These are phyloP conservation scores for Madurella fahalii DNA, from an alignment of 2,329 filamentous ascomycete species.

Conservation along the genomic window DNA sequence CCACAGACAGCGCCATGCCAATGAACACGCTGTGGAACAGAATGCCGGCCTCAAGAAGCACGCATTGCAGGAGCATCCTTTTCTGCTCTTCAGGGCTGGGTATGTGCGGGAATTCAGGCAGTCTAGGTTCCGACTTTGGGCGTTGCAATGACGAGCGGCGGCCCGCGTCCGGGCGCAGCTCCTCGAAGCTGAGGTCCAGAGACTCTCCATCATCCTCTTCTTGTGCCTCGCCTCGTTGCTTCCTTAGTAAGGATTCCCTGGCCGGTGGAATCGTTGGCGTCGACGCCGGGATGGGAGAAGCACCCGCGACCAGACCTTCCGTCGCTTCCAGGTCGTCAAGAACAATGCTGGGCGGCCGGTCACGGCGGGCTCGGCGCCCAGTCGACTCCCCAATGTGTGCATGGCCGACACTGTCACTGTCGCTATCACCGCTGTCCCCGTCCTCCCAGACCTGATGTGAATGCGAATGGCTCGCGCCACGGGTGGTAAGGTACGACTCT, in stretches of 20 bases:
- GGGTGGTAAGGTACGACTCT: constrained; percentile 82
- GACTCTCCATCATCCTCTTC: constrained; percentile 47
- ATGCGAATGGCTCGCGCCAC: constrained; percentile 59
- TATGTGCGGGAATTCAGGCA: constrained; percentile 9
- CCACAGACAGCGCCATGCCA: constrained; percentile 79
- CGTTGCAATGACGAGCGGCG: constrained; percentile 28
- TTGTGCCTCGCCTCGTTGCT: constrained; percentile 25
- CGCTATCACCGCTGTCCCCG: constrained; percentile 37
- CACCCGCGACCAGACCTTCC: constrained; percentile 54
- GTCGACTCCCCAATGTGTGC: constrained; percentile 33
- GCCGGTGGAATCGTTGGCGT: constrained; percentile 37
- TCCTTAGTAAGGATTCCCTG: constrained; percentile 24
- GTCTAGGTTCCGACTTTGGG: constrained; percentile 13
- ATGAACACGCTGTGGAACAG: constrained; percentile 84
- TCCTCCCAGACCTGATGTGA: constrained; percentile 52
- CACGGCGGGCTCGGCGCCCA: constrained; percentile 35
- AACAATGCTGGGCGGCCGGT: constrained; percentile 46
- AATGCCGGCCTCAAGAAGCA: constrained; percentile 77
- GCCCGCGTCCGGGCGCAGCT: constrained; percentile 46
- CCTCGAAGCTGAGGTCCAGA: constrained; percentile 55
- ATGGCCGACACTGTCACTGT: constrained; percentile 7
- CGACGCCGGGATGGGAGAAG: constrained; percentile 55
- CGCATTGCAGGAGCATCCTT: constrained; percentile 68
- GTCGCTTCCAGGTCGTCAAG: constrained; percentile 49
- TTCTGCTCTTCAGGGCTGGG: constrained; percentile 55